Evolutionary conservation across 768 basidiomycete genomes (phyloP).

Genomic region (Kwoniella newhampshirensis): DNA sequence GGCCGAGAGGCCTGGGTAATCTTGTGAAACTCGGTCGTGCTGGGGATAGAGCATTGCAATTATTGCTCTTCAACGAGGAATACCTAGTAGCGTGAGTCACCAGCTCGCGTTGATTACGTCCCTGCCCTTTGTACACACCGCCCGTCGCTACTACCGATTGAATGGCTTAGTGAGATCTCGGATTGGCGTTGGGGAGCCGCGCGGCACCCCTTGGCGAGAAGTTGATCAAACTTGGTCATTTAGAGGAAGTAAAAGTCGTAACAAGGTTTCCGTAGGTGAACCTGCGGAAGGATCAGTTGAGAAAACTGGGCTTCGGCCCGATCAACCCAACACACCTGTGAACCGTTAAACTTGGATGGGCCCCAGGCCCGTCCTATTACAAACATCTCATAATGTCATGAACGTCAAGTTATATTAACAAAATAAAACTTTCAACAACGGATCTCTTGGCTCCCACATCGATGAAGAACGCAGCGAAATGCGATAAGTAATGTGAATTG

Average conservation of each 20-base stretch:
- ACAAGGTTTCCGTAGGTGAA: slow-evolving; percentile 80
- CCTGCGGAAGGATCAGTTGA: slow-evolving; percentile 73
- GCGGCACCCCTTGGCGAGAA: slow-evolving; percentile 62
- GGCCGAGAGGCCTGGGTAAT: slow-evolving; percentile 73
- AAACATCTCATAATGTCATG: slow-evolving; percentile 32
- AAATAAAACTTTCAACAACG: slow-evolving; percentile 62
- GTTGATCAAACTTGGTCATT: slow-evolving; percentile 76
- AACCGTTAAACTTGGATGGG: slow-evolving; percentile 41
- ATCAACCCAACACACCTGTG: slow-evolving; percentile 58
- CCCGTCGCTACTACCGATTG: slow-evolving; percentile 88
- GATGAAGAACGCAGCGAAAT: slow-evolving; percentile 78
- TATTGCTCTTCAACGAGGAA: slow-evolving; percentile 90
- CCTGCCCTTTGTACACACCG: slow-evolving; percentile 89
- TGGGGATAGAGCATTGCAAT: slow-evolving; percentile 88
- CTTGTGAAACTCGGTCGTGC: slow-evolving; percentile 77
- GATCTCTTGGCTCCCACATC: slow-evolving; percentile 77
- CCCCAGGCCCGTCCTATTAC: slow-evolving; percentile 16
- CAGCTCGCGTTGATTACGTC: slow-evolving; percentile 86
- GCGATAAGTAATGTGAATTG: slow-evolving; percentile 81
- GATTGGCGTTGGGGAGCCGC: slow-evolving; percentile 68
- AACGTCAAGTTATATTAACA: slow-evolving; percentile 46
- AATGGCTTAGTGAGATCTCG: slow-evolving; percentile 86
- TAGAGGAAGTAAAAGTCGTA: slow-evolving; percentile 82
- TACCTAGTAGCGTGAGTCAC: slow-evolving; percentile 85
- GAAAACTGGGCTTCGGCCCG: slow-evolving; percentile 57